Evolutionary conservation across 352 stramenopile species (phyloP).

Genomic region (Pythium aristosporum): DNA sequence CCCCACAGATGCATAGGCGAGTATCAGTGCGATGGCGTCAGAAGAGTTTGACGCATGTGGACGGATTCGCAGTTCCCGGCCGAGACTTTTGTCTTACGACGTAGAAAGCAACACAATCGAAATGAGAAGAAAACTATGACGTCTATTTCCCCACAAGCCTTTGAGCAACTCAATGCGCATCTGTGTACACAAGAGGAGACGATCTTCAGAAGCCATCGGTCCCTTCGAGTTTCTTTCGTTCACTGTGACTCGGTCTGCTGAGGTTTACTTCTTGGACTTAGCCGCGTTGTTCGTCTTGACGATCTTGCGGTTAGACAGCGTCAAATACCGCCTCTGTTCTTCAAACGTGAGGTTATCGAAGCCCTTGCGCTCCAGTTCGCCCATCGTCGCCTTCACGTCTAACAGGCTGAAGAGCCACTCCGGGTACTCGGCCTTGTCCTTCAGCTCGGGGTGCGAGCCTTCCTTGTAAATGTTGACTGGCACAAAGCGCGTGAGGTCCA

Average conservation of each 20-base stretch:
- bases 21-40: too few relatives aligned
- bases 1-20: slow-evolving; percentile 31
- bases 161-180: not conserved
- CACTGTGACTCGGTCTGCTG: slow-evolving; percentile 14
- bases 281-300: slow-evolving; percentile 76
- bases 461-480: slow-evolving; percentile 88
- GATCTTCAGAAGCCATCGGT: not conserved
- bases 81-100: not conserved
- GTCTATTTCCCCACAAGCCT: slow-evolving; percentile 5
- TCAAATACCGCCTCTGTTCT: slow-evolving; percentile 78
- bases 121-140: slow-evolving; percentile 5
- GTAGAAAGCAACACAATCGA: not conserved
- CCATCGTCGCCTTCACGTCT: slow-evolving; percentile 68
- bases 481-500: slow-evolving; percentile 76
- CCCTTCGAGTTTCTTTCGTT: slow-evolving; percentile 13
- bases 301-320: slow-evolving; percentile 63
- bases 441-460: slow-evolving; percentile 75
- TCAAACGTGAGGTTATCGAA: slow-evolving; percentile 80
- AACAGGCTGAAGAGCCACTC: slow-evolving; percentile 83
- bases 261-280: slow-evolving; percentile 85
- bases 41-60: not conserved
- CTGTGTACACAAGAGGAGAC: not conserved
- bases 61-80: not conserved
- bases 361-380: slow-evolving; percentile 72
- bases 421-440: slow-evolving; percentile 79